Base-by-base conservation (phyloP, 2,329 filamentous ascomycete species). In the Trichoderma breve region DNA sequence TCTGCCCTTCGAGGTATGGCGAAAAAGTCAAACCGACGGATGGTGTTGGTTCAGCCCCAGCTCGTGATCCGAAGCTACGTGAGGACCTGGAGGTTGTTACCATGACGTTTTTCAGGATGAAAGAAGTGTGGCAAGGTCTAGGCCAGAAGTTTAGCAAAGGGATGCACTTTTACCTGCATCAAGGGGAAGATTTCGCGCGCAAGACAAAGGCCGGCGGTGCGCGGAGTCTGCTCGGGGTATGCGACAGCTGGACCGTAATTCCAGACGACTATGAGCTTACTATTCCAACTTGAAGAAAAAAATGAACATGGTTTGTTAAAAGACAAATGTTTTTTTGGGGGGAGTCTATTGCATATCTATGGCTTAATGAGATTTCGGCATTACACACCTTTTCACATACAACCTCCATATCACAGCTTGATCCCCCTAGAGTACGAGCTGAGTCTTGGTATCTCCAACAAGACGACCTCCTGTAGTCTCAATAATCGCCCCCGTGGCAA, bases 401-500 rank as follows among this genome's bases (percentile, higher is more conserved):
- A 4, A 12, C 43, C 47, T 24, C 47, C 14, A 58, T 34, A 53
- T 30, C 34, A 3, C 11, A 14, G 7, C 15, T 15, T n/a, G 1
- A 30, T 9, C 21, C 7, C 14, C 18, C 11, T 14, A 30, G n/a
- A 73, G 73, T 21, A 55, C 12, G 12, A 70, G 34, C 2, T 28
- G 12, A 2, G 70, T 72, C 34, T 73, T 74, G 39, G 72, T 73
- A n/a, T 76, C 71, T 11, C 76, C 77, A 8, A 76, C 73, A 34
- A 74, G 69, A 26, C 74, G 72, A 14, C 79, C 79, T 4, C 77
- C 76, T 47, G 78, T 74, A 3, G 75, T 76, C 34, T 68, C 74
- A 21, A 81, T 75, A 15, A 79, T 72, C 2, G 76, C 75, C 0
- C 81, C 82, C 0, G 82, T 84, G 6, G 77, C 77, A 74, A 82